Base-by-base conservation (phyloP, 2,329 filamentous ascomycete genomes). In the Fusarium acutatum region DNA sequence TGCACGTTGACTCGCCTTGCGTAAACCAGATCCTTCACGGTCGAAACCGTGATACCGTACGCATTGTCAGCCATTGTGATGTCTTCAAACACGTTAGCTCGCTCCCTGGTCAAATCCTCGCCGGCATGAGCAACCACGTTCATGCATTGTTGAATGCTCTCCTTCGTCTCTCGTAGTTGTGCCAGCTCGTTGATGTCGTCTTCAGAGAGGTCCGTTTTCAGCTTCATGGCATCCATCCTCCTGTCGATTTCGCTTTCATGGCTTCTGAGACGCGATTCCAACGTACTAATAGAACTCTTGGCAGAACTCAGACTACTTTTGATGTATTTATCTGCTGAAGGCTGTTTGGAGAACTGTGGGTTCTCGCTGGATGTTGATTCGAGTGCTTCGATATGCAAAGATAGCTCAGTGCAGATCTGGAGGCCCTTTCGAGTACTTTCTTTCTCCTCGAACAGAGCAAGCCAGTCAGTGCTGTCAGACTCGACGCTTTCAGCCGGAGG, bases 11-110 rank as follows among this genome's bases (percentile, higher is more conserved):
- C 60, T 41, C 67, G 70, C 35, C 76, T 54, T 14, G 76, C 75
- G 15, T 66, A 43, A 35, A 79, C 73, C 14, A 78, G 71, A 18
- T 79, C 75, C 26, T 74, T 75, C 2, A 78, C 63, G 30, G 75
- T 79, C 13, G 74, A 79, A 43, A 79, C 71, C 10, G 72, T 65
- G 58, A 78, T 68, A 38, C 68, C 73, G 38, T 78, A 77, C 34
- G 66, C 71, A 41, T 69, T 77, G 5, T 75, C 73, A 20, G 63
- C 41, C 60, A 78, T 61, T 4, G 71, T 75, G n/a, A 75, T 69
- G 28, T 78, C 76, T 58, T 78, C 77, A 32, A 78, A 78, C 32
- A 78, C 9, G 52, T 79, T 79, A n/a, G 58, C 53, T 6, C 76
- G 75, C 17, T 77, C 71, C 7, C 60, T 59, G 12, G 58, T 53